Evolutionary conservation across 192 early-diverging fungal genomes (phyloP), one percentile per base, ranked within the genome.

Genomic region (Umbelopsis sp.): DNA sequence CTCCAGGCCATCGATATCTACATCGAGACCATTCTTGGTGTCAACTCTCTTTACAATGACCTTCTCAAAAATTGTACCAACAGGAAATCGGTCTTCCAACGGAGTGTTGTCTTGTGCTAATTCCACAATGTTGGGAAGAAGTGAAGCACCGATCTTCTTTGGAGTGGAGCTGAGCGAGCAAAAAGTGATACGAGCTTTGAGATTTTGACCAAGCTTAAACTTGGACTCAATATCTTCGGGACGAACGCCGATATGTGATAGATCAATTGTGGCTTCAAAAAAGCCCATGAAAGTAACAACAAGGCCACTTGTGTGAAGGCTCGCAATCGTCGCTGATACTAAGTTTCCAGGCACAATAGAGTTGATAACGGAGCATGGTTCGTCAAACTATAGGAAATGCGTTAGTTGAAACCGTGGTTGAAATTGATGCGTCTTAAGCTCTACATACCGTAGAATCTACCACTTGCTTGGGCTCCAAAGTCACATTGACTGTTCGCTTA

Each of bases 311-410:
- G 87, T 81, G 69, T 88, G 80, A 27, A 89, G 71, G 48, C 80
- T 77, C 48, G 89, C 86, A 25, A 97, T 78, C 27, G 88, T 85
- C 2, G 87, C 87, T 9, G 87, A 77, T 9, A 97, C 81, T 9
- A 92, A 67, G 44, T 90, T 83, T 9, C 95, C 95, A 44, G 95
- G 92, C 65, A 88, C 89, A n/a, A 95, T 72, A 3, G 93, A 92
- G n/a, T 82, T 86, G 78, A 95, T 83, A 44, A 83, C 82, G 65
- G 85, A 86, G 80, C 84, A 87, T 50, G 89, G 74, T 46, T 69
- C 68, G n/a, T 46, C 44, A 18, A 74, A 41, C 66, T 68, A 25
- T 21, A 6, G 0, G 41, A 47, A 48, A 47, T 8, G 11, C 9
- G 22, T 25, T 37, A 37, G 37, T 2, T n/a, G n/a, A 16, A 45